Percentiles rank a stretch among this genome's conserved stretches.
phyloP scores from a whole-genome alignment of 23 red algal species.

The Gracilaria vermiculophylla region DNA sequence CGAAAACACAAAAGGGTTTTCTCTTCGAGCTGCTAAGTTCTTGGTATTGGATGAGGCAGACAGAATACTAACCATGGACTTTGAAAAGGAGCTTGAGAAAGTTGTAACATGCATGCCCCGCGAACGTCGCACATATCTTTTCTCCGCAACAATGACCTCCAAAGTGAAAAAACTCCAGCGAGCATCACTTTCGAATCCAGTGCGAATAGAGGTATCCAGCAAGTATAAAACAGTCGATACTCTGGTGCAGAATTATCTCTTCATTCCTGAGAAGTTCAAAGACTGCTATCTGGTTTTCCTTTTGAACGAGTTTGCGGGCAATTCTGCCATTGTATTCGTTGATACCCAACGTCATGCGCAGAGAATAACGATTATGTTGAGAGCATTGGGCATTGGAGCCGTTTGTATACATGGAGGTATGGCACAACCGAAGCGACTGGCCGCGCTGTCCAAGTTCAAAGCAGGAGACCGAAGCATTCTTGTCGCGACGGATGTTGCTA shows the following conservation, averaged over 20 bases:
- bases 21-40: constrained; percentile 65
- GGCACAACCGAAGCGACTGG: constrained; percentile 84
- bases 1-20: constrained; percentile 95
- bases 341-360: constrained; percentile 95
- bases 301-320: constrained; percentile 74
- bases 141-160: constrained; percentile 98
- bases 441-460: constrained; percentile 92
- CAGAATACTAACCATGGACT: constrained; percentile 96
- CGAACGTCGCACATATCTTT: constrained; percentile 77
- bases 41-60: constrained; percentile 98
- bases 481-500: constrained; percentile 96
- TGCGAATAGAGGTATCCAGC: constrained; percentile 81
- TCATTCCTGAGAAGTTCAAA: constrained; percentile 98
- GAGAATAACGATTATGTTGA: constrained; percentile 80
- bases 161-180: constrained; percentile 96
- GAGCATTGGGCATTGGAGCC: constrained; percentile 82
- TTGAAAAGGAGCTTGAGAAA: constrained; percentile 96
- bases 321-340: constrained; percentile 87
- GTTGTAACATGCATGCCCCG: constrained; percentile 71
- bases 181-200: constrained; percentile 81
- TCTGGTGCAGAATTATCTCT: constrained; percentile 92
- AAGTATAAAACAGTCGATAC: constrained; percentile 95
- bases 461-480: constrained; percentile 71
- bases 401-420: constrained; percentile 98
- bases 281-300: constrained; percentile 95